These are phyloP conservation scores for Moringa oleifera DNA, from an alignment of 345 rosid genomes.

Conservation along the genomic window DNA sequence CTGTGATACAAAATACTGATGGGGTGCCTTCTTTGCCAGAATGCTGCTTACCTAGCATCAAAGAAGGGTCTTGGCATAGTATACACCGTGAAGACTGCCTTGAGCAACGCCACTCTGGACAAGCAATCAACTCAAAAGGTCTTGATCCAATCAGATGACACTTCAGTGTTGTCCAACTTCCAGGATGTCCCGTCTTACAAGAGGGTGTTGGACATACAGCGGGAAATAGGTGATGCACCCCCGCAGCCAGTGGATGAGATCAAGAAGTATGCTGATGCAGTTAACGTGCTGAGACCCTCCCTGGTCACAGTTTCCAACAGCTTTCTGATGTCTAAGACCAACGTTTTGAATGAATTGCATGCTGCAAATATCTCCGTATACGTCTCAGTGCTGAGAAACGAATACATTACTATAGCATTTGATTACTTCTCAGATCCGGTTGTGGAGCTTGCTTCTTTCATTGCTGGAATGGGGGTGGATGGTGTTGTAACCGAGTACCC, in stretches of 20 bases:
- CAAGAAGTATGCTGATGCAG: conserved; percentile 52
- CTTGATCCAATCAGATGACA: conserved; percentile 55
- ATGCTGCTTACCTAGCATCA: conserved; percentile 68
- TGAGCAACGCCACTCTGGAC: conserved; percentile 50
- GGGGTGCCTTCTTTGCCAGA: conserved; percentile 23
- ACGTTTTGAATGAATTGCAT: conserved; percentile 35
- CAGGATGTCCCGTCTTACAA: conserved; percentile 28
- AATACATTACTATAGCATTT: conserved; percentile 36
- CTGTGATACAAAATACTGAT: too few species aligned
- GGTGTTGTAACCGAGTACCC: conserved; percentile 60
- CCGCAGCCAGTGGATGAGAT: conserved; percentile 32
- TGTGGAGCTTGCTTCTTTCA: conserved; percentile 43
- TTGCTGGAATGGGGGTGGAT: conserved; percentile 31
- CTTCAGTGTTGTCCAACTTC: conserved; percentile 49
- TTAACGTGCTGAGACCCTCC: conserved; percentile 28
- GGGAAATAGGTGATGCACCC: conserved; percentile 35
- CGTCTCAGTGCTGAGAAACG: conserved; percentile 43
- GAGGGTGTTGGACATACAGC: conserved; percentile 32
- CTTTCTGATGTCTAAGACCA: conserved; percentile 28
- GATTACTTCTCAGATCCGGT: conserved; percentile 57
- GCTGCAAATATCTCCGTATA: conserved; percentile 51
- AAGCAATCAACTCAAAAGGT: conserved; percentile 52
- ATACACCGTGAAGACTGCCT: conserved; percentile 28
- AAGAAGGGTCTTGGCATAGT: conserved; percentile 52
- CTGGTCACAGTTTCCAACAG: conserved; percentile 21